A percentile compares a stretch with the other conserved stretches of the same genome.
Conservation (phyloP, 257 asterid species). For the Agastache rugosa region DNA sequence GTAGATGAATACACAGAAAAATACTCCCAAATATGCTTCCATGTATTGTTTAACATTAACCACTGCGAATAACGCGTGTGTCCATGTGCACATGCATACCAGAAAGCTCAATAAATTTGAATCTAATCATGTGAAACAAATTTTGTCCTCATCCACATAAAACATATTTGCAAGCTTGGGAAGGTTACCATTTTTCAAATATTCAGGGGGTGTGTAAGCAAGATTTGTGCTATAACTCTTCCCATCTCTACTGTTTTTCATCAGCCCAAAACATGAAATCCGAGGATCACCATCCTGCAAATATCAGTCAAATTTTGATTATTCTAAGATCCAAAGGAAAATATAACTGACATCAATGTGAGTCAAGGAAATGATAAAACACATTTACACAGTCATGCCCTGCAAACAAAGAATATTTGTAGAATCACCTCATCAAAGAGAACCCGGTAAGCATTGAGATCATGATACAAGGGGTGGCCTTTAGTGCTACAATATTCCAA, state of each 20-base stretch:
- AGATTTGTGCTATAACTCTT: conserved; percentile 86
- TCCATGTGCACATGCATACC: neutral
- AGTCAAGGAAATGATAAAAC: neutral
- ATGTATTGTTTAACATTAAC: neutral
- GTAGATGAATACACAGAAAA: no score
- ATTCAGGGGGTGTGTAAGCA: conserved; percentile 82
- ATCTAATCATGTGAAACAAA: conserved; percentile 3
- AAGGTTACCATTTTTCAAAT: conserved; percentile 66
- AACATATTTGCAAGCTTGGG: neutral
- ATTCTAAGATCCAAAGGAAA: conserved; percentile 1
- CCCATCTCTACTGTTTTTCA: conserved; percentile 82
- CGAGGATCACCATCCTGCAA: conserved; percentile 84
- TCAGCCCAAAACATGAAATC: conserved; percentile 76
- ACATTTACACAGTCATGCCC: neutral
- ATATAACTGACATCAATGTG: neutral
- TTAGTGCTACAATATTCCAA: conserved; percentile 63
- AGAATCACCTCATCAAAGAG: conserved; percentile 67
- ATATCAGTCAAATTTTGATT: conserved; percentile 21
- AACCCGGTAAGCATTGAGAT: conserved; percentile 73
- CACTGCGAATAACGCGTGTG: neutral
- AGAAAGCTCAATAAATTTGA: conserved; percentile 9
- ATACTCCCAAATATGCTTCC: no score
- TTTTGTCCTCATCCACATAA: neutral
- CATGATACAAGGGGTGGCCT: conserved; percentile 70
- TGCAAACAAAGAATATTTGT: neutral